Base-by-base conservation (phyloP, 345 rosid genomes). In the Arabis alpina region DNA sequence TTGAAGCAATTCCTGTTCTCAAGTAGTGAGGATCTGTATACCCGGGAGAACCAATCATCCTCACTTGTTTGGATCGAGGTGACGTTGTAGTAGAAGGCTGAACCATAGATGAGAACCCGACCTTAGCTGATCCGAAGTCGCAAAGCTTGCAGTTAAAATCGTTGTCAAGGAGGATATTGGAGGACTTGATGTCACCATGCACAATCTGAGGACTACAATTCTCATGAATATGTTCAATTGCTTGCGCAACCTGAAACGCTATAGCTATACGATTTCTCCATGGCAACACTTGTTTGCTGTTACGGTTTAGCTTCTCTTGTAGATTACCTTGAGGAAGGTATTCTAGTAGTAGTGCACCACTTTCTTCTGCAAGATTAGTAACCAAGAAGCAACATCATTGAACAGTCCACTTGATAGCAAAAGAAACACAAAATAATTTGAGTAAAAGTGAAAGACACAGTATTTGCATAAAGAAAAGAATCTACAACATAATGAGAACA, bases 11-110 rank as follows among this genome's bases (percentile, higher is more conserved):
- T 15, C 98, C 98, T 0, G 96, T 90, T 66, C 84, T 83, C 34
- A 92, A 77, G 80, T 88, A 92, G 43, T 85, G 95, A 13, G 98
- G 98, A 52, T 92, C 98, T 0, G 93, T 88, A 71, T 92, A 92
- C 12, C 96, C 98, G 1, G 91, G 96, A 53, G 98, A 92, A 0
- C 98, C 98, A 39, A 88, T 71, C 90, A 90, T 79, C 86, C 79
- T 77, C 66, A 87, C 74, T 70, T 82, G 87, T 77, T 84, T 86
- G 4, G 56, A 51, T 37, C 78, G 72, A 13, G 78, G 54, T 1
- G 77, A 60, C 61, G 52, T 32, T 0, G 44, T 55, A 11, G 83
- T 68, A 32, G 70, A 74, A 43, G 85, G 84, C 63, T 72, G 72
- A 25, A 90, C 85, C 49, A 79, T 72, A 0, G 96, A 84, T 0